Percentiles rank a stretch among this genome's conserved stretches.
Conservation (phyloP, 805 yeast genomes). For the Wickerhamiella alocasiicola region DNA sequence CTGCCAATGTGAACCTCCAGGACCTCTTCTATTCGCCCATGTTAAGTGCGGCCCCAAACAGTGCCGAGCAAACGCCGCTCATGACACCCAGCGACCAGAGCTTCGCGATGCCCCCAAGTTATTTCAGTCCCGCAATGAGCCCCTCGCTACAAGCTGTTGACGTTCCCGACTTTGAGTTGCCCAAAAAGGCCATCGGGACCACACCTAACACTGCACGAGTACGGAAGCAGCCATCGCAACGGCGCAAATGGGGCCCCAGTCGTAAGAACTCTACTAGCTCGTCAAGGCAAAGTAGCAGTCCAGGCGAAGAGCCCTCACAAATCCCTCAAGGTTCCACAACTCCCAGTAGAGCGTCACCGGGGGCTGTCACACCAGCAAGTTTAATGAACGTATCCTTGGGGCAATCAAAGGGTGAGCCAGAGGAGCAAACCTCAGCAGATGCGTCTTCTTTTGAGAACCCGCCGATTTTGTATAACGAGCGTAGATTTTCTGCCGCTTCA, state of each 20-base stretch:
- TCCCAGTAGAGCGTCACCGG: too few relatives aligned
- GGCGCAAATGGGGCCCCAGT: constrained; percentile 4
- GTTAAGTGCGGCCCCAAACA: constrained; percentile 4
- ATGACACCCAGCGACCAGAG: constrained; percentile 9
- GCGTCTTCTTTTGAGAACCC: too few relatives aligned
- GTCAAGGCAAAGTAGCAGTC: not conserved
- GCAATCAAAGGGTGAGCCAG: not conserved
- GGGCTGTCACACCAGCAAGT: not conserved
- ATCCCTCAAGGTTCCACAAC: not conserved
- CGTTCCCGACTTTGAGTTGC: constrained; percentile 6
- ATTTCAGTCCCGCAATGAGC: constrained; percentile 11
- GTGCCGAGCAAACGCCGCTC: constrained; percentile 10
- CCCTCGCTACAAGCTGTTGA: constrained; percentile 4
- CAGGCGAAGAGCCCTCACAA: constrained; percentile 1
- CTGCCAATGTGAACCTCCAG: constrained; percentile 2
- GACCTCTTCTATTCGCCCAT: constrained; percentile 11
- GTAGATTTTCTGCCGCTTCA: constrained; percentile 7
- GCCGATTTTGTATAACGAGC: too few relatives aligned
- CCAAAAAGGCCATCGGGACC: not conserved
- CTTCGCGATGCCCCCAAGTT: constrained; percentile 11
- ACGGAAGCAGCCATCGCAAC: constrained; percentile 7
- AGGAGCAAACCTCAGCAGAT: not conserved
- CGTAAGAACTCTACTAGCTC: constrained; percentile 1
- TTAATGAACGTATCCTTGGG: not conserved
- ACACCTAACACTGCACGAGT: not conserved